These are phyloP conservation scores for Gracilaria caudata DNA, from an alignment of 23 red algal genomes.

Conservation along the genomic window DNA sequence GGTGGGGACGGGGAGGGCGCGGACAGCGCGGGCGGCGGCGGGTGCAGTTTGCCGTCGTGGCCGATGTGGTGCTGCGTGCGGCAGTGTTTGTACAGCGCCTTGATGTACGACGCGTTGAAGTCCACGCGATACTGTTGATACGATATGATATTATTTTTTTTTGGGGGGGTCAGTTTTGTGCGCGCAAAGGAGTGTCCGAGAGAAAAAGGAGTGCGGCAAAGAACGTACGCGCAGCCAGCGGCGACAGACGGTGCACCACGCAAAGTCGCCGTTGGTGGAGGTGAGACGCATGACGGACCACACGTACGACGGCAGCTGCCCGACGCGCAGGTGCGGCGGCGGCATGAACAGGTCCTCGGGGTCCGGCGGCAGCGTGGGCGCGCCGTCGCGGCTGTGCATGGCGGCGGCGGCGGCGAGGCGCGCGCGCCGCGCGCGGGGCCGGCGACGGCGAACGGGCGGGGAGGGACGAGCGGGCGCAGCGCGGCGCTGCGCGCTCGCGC, in stretches of 20 bases:
- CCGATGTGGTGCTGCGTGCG: conserved; percentile 48
- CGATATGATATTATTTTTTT: neutral
- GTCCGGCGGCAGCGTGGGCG: conserved; percentile 46
- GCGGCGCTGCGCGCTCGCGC: no score
- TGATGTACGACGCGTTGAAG: conserved; percentile 52
- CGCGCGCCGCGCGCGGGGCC: neutral
- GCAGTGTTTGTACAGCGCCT: conserved; percentile 53
- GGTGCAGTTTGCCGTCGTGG: conserved; percentile 23
- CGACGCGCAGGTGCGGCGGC: conserved; percentile 16
- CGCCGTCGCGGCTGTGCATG: neutral
- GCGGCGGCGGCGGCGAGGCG: neutral
- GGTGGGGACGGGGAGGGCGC: neutral
- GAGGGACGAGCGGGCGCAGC: neutral
- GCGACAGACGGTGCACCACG: conserved; percentile 65
- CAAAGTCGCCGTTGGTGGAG: conserved; percentile 50
- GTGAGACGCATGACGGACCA: conserved; percentile 62
- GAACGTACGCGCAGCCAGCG: conserved; percentile 32
- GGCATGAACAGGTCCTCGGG: conserved; percentile 54
- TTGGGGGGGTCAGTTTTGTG: neutral
- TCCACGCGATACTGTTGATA: conserved; percentile 24
- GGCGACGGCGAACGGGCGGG: neutral
- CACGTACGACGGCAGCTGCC: conserved; percentile 22
- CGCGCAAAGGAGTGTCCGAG: neutral
- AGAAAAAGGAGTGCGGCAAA: neutral
- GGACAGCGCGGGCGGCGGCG: neutral